These are phyloP conservation scores for Nicotiana noctiflora DNA, from an alignment of 257 asterid genomes.

Conservation along the genomic window DNA sequence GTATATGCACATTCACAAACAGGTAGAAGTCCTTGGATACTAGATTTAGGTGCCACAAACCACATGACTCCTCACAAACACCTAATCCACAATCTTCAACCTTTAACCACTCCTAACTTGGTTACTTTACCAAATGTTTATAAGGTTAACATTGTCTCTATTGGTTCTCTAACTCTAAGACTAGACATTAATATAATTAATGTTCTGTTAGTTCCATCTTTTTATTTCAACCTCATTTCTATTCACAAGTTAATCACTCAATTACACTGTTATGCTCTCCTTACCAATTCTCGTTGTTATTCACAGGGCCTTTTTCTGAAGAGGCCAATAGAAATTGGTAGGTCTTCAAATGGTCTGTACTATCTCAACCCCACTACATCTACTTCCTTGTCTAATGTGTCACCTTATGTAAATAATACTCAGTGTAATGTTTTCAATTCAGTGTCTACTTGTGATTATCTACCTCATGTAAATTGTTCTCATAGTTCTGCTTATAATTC, in stretches of 20 bases:
- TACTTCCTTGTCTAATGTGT: too few species aligned
- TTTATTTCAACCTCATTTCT: too few species aligned
- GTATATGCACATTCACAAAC: neutral
- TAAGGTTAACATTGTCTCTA: too few species aligned
- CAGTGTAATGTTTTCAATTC: neutral
- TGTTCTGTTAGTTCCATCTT: too few species aligned
- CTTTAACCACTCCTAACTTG: neutral
- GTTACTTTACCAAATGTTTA: neutral
- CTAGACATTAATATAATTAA: too few species aligned
- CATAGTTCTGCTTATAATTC: neutral
- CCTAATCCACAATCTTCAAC: neutral
- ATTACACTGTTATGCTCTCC: neutral
- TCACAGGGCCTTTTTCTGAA: neutral
- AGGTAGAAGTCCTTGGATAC: neutral
- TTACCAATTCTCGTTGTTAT: neutral
- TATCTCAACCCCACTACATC: neutral
- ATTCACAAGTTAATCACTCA: too few species aligned
- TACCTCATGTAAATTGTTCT: too few species aligned
- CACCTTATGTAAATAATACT: neutral
- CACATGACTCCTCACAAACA: neutral
- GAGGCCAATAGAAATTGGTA: neutral
- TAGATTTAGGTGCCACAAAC: neutral
- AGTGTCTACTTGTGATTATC: neutral
- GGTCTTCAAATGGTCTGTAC: neutral
- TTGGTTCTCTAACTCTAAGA: neutral